Conservation (phyloP, 2,329 filamentous ascomycete genomes). For the Aphanocladium album region DNA sequence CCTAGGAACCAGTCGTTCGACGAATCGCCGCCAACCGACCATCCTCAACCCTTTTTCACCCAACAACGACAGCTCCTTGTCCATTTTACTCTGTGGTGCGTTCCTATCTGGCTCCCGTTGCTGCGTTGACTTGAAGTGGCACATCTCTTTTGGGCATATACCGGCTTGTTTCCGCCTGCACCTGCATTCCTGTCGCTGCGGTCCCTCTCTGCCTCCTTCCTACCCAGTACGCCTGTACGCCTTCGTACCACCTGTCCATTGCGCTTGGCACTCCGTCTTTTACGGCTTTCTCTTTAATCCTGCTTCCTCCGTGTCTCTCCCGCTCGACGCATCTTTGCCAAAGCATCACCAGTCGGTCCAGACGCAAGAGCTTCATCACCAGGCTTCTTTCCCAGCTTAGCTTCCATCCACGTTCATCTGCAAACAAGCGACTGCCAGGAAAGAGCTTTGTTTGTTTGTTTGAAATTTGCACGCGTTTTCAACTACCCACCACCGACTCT, state of each 20-base stretch:
- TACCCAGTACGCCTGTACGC: neutral
- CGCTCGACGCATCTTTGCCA: neutral
- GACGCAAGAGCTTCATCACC: conserved; percentile 1
- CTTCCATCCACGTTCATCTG: neutral
- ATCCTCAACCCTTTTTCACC: neutral
- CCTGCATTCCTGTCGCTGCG: conserved; percentile 10
- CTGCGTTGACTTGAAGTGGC: conserved; percentile 6
- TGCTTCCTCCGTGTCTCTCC: neutral
- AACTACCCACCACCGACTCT: neutral
- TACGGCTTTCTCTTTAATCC: neutral
- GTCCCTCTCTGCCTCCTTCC: neutral
- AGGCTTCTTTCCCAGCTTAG: neutral
- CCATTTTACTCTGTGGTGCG: conserved; percentile 1
- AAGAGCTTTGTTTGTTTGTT: neutral
- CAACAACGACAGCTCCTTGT: neutral
- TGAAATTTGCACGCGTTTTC: neutral
- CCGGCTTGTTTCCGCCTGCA: neutral
- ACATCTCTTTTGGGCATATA: neutral
- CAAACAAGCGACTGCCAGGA: neutral
- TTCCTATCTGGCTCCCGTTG: conserved; percentile 2
- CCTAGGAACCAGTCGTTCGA: neutral
- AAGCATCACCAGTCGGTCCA: conserved; percentile 2
- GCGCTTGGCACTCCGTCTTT: neutral
- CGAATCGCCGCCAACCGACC: neutral
- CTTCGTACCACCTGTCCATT: neutral